Evolutionary conservation across 2,329 filamentous ascomycete genomes (phyloP).

Genomic region (Stagonosporopsis chrysanthemi): DNA sequence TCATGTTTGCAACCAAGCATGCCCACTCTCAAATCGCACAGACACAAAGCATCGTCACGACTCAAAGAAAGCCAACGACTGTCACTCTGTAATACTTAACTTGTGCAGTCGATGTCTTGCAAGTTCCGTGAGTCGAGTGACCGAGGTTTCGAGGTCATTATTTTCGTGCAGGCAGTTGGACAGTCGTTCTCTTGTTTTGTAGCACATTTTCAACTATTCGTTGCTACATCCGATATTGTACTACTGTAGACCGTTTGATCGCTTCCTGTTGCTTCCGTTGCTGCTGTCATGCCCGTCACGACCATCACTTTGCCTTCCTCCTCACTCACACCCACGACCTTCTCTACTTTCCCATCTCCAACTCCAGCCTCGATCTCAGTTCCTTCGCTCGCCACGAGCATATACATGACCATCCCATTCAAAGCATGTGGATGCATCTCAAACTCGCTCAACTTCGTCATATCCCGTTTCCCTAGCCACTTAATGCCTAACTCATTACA

Average conservation of each 20-base stretch:
- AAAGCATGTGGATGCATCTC: conserved; percentile 42
- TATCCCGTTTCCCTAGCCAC: conserved; percentile 31
- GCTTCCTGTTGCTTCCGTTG: not conserved
- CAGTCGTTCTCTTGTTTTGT: not conserved
- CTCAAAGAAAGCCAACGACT: too few relatives aligned
- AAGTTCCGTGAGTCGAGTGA: not conserved
- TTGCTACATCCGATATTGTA: not conserved
- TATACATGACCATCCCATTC: conserved; percentile 45
- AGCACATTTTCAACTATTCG: not conserved
- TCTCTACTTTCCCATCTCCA: not conserved
- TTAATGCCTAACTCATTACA: conserved; percentile 40
- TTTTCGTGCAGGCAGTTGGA: not conserved
- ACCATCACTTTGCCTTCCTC: not conserved
- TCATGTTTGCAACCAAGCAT: not conserved
- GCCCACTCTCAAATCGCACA: not conserved
- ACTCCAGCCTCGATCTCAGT: not conserved
- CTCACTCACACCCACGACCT: not conserved
- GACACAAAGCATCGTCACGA: not conserved
- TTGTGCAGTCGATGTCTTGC: too few relatives aligned
- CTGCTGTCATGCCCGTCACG: not conserved
- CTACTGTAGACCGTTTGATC: not conserved
- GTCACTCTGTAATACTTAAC: too few relatives aligned
- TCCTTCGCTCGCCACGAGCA: conserved; percentile 5
- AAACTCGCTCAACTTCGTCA: conserved; percentile 34
- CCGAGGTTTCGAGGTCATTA: not conserved